These are phyloP conservation scores for Rostrohypoxylon terebratum DNA, from an alignment of 495 filamentous ascomycete genomes.

Conservation along the genomic window DNA sequence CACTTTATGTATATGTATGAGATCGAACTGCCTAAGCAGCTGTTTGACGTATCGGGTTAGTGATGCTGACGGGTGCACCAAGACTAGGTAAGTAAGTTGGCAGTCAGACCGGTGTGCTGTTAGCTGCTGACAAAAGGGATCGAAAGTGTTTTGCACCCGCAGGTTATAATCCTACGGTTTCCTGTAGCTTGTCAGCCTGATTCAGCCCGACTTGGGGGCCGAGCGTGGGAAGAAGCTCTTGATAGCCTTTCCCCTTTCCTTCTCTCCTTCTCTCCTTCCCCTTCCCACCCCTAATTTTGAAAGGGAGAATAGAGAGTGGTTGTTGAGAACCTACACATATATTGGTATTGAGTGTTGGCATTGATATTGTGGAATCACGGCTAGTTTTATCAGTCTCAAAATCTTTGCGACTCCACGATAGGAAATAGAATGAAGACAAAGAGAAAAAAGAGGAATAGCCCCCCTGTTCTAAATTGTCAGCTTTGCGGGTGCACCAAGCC, in stretches of 20 bases:
- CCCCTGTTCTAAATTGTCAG: not conserved
- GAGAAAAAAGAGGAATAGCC: not conserved
- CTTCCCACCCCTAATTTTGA: too few species aligned
- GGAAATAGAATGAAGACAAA: constrained; percentile 1
- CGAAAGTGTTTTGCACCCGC: constrained; percentile 22
- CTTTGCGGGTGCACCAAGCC: constrained; percentile 18
- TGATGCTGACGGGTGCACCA: constrained; percentile 3
- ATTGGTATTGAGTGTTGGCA: too few species aligned
- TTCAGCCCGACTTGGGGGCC: constrained; percentile 22
- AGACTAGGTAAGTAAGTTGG: not conserved
- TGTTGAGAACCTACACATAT: too few species aligned
- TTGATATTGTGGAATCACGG: constrained; percentile 14
- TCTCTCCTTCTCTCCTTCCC: too few species aligned
- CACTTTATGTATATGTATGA: not conserved
- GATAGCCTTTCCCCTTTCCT: not conserved
- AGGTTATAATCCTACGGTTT: constrained; percentile 31
- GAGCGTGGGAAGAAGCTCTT: not conserved
- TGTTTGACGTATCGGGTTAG: not conserved
- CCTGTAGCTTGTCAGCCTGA: constrained; percentile 14
- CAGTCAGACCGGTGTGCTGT: constrained; percentile 10
- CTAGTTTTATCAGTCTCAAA: constrained; percentile 36
- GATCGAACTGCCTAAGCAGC: not conserved
- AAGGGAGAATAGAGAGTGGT: too few species aligned
- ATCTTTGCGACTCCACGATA: constrained; percentile 40
- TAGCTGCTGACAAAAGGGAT: constrained; percentile 14